phyloP scores from a whole-genome alignment of 768 basidiomycete species.

The Lactarius hatsudake region DNA sequence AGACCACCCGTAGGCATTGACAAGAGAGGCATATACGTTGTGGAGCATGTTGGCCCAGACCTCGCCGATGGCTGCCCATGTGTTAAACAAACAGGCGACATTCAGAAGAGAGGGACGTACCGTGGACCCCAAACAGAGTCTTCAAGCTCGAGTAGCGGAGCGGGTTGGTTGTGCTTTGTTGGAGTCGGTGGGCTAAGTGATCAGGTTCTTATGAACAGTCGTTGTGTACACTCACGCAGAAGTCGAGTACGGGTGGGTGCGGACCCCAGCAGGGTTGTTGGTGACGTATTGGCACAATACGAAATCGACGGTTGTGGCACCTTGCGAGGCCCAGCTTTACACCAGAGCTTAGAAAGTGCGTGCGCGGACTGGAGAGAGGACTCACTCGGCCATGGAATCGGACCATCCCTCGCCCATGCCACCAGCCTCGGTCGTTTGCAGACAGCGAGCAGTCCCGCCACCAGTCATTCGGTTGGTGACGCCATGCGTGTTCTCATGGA shows the following conservation, averaged over 20 bases:
- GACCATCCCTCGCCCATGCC: constrained; percentile 77
- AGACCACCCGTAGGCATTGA: constrained; percentile 33
- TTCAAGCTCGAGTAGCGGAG: constrained; percentile 42
- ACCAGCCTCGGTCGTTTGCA: constrained; percentile 60
- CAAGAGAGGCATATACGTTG: constrained; percentile 37
- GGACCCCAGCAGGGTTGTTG: constrained; percentile 50
- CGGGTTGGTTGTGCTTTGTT: constrained; percentile 38
- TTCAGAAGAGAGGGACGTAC: constrained; percentile 31
- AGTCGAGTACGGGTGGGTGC: constrained; percentile 58
- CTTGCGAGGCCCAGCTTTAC: constrained; percentile 39
- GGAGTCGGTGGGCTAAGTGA: not conserved
- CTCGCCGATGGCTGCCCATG: constrained; percentile 49
- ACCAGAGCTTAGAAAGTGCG: constrained; percentile 12
- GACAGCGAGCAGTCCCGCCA: too few relatives aligned
- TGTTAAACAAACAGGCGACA: not conserved
- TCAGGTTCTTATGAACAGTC: constrained; percentile 29
- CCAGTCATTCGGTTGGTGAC: too few relatives aligned
- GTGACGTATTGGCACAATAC: constrained; percentile 54
- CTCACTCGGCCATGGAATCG: constrained; percentile 38
- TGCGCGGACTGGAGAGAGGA: not conserved
- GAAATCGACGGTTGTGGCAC: constrained; percentile 37
- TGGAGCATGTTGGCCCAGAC: constrained; percentile 50
- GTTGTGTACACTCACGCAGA: constrained; percentile 38
- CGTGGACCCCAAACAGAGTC: constrained; percentile 45
- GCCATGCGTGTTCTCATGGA: too few relatives aligned